These are phyloP conservation scores for Ogataea neopini DNA, from an alignment of 805 yeast genomes.

Conservation along the genomic window DNA sequence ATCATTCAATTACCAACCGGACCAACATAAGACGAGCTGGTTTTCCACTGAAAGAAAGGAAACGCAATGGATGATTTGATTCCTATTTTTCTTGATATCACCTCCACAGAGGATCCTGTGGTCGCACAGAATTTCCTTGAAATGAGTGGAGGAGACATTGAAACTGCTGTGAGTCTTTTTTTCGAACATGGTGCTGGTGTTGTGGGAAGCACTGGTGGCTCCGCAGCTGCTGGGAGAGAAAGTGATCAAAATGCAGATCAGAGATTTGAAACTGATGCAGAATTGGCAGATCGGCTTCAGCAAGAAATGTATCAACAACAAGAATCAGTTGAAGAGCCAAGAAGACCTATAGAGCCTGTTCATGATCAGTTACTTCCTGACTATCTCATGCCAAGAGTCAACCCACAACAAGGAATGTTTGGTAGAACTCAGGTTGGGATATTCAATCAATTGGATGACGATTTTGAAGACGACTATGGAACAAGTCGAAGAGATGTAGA, in stretches of 20 bases:
- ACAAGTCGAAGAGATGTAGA: constrained; percentile 11
- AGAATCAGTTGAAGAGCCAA: constrained; percentile 48
- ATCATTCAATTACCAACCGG: background rate
- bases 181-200: constrained; percentile 62
- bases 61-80: constrained; percentile 44
- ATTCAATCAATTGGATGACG: constrained; percentile 52
- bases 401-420: constrained; percentile 43
- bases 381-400: constrained; percentile 24
- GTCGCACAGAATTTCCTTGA: constrained; percentile 77
- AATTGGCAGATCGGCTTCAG: constrained; percentile 62
- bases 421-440: constrained; percentile 51
- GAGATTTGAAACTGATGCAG: constrained; percentile 39
- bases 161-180: constrained; percentile 79
- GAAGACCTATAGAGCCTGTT: constrained; percentile 76
- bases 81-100: constrained; percentile 79
- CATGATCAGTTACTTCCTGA: constrained; percentile 58
- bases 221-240: constrained; percentile 1
- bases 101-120: constrained; percentile 67
- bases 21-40: background rate
- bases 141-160: constrained; percentile 74
- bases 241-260: constrained; percentile 4
- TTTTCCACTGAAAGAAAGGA: no score
- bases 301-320: constrained; percentile 56
- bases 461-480: constrained; percentile 32
- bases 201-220: constrained; percentile 9